phyloP scores from a whole-genome alignment of 306 rosid genomes.

The Quercus gilva region DNA sequence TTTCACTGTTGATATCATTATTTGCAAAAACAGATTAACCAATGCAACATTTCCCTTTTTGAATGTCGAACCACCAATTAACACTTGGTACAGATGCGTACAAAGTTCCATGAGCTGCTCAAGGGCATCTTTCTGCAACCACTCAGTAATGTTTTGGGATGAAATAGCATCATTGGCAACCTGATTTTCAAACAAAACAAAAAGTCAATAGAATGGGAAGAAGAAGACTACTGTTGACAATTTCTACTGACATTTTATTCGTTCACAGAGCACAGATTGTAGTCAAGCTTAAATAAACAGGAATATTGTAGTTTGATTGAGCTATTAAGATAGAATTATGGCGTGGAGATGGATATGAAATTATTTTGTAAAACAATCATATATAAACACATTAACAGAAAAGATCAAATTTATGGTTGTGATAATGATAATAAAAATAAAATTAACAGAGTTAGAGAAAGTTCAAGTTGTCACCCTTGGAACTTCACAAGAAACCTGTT shows the following conservation, averaged over 20 bases:
- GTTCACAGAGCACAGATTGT: background rate
- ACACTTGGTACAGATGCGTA: conserved; percentile 49
- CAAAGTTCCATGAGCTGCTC: conserved; percentile 81
- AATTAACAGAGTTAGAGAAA: background rate
- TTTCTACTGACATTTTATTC: background rate
- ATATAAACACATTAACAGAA: background rate
- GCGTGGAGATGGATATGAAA: background rate
- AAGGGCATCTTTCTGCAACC: conserved; percentile 75
- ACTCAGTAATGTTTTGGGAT: conserved; percentile 55
- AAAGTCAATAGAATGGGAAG: conserved; percentile 4
- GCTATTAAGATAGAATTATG: background rate
- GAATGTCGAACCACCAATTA: conserved; percentile 41
- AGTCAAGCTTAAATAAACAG: background rate
- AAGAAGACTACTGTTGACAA: background rate
- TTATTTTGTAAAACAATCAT: background rate
- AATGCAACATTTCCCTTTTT: conserved; percentile 36
- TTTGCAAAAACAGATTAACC: conserved; percentile 52
- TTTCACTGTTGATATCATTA: conserved; percentile 45
- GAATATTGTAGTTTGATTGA: background rate
- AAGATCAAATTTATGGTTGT: background rate
- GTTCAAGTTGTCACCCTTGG: background rate
- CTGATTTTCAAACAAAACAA: conserved; percentile 35
- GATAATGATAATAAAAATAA: background rate
- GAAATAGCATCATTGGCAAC: conserved; percentile 63
- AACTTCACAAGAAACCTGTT: background rate